Evolutionary conservation across 176 grass and related monocot genomes (phyloP), one percentile per base, ranked within the genome.

Genomic region (Ensete glaucum): DNA sequence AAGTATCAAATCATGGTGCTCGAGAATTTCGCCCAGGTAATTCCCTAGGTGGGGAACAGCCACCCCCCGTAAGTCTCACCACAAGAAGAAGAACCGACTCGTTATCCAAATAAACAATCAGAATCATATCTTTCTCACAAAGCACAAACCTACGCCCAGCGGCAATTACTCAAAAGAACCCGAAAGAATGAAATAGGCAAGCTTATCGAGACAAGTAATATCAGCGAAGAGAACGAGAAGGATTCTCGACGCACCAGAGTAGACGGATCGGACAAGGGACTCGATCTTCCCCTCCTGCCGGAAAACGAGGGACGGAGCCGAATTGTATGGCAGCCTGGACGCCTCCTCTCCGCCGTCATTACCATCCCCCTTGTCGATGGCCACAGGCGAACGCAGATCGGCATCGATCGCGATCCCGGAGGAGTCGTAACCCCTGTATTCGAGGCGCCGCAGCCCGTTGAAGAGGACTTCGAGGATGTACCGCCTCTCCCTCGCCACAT

Each of bases 211-310:
- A 43, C 4, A 6, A 43, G 50, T 23, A 25, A 62, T n/a, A 23
- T 57, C 1, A 58, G 23, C 51, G 68, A 34, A 20, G 11, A 52
- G 58, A 43, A 56, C 19, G 4, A 21, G 9, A 74, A 76, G 50
- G 52, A 78, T n/a, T 21, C 13, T 52, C 53, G 8, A 25, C 75
- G 83, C 51, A 99, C 95, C 90, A 5, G 86, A 76, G 88, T 94
- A 99, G 29, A 94, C 95, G 54, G 84, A 94, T 83, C 82, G 80
- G 75, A 99, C 95, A 81, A 99, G 95, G 34, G 78, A 85, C 86
- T 94, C 95, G 75, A 99, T 99, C 88, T 99, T 99, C 74, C 95
- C 95, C 77, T 99, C 90, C 82, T 91, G 84, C 14, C 95, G 95
- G 87, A 91, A 99, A 15, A 99, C 86, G 29, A 99, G 81, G 16